Base-by-base conservation (phyloP, 257 asterid genomes). In the Euphrasia confusa region DNA sequence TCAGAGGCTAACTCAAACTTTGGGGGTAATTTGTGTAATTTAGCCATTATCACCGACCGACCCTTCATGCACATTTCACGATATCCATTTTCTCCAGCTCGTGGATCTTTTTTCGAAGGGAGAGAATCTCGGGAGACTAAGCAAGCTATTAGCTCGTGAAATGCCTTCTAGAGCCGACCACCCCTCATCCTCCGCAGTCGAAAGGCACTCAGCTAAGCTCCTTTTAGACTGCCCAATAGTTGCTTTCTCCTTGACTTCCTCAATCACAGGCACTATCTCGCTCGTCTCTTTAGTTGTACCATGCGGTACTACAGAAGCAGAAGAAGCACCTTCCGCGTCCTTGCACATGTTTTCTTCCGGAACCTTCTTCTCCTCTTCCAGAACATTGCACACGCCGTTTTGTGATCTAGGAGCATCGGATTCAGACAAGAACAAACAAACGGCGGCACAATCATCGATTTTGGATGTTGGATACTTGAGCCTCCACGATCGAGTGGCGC, bases 101-200 rank as follows among this genome's bases (percentile, higher is more conserved):
- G 72, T 44, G 5, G 96, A 86, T 71, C 90, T 78, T 70, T 71
- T 88, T 42, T 86, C 90, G 45, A 76, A 69, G n/a, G 97, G 80
- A 81, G 86, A 73, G 81, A 89, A 83, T 75, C 99, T 78, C 0
- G 99, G 99, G 11, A 93, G 75, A 72, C 97, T 93, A 24, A 93
- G 89, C 49, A 93, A 83, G 72, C 99, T 93, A 64, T 93, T 93
- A 24, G 84, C 99, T 69, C 99, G 79, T 6, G 95, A 79, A 27
- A 93, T 67, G 8, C 99, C 99, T 74, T 89, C 97, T 0, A 93
- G 90, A 1, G 99, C 99, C 4, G 99, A 83, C 99, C 99, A 93
- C 54, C 87, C 99, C 26, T 93, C 96, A 0, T 93, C 95, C 58
- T 89, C 94, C 2, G 92, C 83, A 15, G 82, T 78, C 28, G 90